Percentiles rank a stretch among this genome's conserved stretches.
Conservation (phyloP, 2,329 filamentous ascomycete genomes). For the Trematosphaeria pertusa region DNA sequence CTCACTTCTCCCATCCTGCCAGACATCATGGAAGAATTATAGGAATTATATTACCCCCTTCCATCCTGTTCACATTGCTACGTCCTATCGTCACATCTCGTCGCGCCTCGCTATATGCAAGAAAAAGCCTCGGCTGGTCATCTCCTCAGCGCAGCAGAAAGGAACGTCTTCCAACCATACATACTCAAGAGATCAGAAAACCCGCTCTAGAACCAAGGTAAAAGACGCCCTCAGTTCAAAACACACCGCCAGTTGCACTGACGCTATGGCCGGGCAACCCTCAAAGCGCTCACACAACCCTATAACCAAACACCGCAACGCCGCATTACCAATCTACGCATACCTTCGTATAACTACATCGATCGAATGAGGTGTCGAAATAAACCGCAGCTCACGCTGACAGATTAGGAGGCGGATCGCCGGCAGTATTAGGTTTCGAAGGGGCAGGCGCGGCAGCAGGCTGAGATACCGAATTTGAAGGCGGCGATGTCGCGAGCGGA, state of each 20-base stretch:
- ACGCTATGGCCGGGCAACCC: too few relatives aligned
- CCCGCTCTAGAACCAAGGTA: background rate
- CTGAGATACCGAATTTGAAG: background rate
- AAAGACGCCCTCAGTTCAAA: too few relatives aligned
- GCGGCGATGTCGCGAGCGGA: conserved; percentile 7
- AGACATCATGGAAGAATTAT: conserved; percentile 4
- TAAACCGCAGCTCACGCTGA: too few relatives aligned
- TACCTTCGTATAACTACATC: conserved; percentile 3
- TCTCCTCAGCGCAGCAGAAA: conserved; percentile 2
- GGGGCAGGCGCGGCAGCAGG: background rate
- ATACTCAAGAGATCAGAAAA: conserved; percentile 2
- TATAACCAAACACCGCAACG: background rate
- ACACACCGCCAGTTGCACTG: too few relatives aligned
- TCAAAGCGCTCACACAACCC: too few relatives aligned
- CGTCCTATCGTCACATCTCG: background rate
- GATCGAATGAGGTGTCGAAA: background rate
- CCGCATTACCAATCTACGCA: background rate
- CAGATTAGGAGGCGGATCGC: background rate
- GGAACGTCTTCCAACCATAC: background rate
- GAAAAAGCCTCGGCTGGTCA: conserved; percentile 3
- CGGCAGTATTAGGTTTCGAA: background rate
- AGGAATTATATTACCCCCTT: conserved; percentile 8
- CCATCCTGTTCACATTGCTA: background rate
- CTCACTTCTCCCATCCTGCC: too few relatives aligned
- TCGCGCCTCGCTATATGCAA: conserved; percentile 13